A percentile compares a stretch with the other conserved stretches of the same genome.
These are phyloP conservation scores for Moniliophthora roreri DNA, from an alignment of 1,284 basidiomycete species.

Conservation along the genomic window DNA sequence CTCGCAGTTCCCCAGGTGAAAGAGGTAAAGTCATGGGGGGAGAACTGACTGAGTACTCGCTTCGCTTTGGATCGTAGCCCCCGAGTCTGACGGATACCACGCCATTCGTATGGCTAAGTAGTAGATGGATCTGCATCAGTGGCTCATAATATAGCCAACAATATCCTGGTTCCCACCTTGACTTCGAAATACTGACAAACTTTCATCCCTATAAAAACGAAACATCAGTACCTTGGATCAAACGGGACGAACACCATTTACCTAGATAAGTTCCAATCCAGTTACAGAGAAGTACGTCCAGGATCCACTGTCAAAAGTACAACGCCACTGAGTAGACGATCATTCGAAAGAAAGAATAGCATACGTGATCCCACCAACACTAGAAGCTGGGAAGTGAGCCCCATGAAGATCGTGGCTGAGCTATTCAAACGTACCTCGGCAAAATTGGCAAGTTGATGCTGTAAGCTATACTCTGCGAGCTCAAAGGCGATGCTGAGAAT, in stretches of 20 bases:
- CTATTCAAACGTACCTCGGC: conserved; percentile 57
- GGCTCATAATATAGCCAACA: conserved; percentile 13
- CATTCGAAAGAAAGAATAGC: conserved; percentile 26
- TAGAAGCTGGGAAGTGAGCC: conserved; percentile 28
- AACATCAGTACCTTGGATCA: conserved; percentile 19
- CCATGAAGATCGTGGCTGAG: conserved; percentile 17
- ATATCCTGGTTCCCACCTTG: conserved; percentile 48
- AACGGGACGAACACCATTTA: conserved; percentile 27
- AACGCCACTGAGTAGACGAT: conserved; percentile 14
- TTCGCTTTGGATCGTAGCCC: conserved; percentile 76
- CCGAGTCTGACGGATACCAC: conserved; percentile 73
- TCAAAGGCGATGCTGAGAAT: conserved; percentile 85
- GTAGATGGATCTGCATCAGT: conserved; percentile 14
- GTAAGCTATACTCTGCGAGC: conserved; percentile 80
- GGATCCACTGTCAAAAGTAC: conserved; percentile 60
- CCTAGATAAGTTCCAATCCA: conserved; percentile 84
- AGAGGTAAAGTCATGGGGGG: conserved; percentile 82
- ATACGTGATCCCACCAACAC: conserved; percentile 90
- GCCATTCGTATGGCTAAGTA: conserved; percentile 76
- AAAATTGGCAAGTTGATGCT: conserved; percentile 83
- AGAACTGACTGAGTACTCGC: conserved; percentile 78
- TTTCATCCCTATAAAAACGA: conserved; percentile 64
- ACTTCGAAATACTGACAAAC: conserved; percentile 84
- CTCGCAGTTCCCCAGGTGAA: conserved; percentile 86
- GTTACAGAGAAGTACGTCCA: conserved; percentile 84